Percentiles rank a stretch among this genome's conserved stretches.
phyloP scores from a whole-genome alignment of 495 filamentous ascomycete genomes.

The Xylaria venustula region DNA sequence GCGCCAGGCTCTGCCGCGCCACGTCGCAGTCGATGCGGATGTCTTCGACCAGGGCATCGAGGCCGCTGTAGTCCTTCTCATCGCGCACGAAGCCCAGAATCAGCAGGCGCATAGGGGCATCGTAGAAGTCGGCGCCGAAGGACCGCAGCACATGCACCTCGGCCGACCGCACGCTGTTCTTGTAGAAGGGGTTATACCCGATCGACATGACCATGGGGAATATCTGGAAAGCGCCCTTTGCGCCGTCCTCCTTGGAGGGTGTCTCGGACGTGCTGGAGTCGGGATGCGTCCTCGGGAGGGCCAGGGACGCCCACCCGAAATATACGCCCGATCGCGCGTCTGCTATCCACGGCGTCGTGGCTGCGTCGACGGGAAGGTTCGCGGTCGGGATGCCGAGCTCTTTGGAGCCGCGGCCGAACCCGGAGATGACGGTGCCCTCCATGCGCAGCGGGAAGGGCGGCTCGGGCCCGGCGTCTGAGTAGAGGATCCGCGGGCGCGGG shows the following conservation, averaged over 20 bases:
- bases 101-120: constrained; percentile 67
- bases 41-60: constrained; percentile 82
- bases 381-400: constrained; percentile 97
- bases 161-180: constrained; percentile 75
- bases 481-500: constrained; percentile 61
- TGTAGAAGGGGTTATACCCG: constrained; percentile 95
- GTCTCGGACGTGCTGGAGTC: constrained; percentile 17
- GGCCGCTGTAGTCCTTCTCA: constrained; percentile 81
- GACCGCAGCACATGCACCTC: constrained; percentile 88
- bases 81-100: constrained; percentile 85
- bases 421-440: constrained; percentile 81
- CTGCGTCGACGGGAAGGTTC: constrained; percentile 82
- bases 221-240: constrained; percentile 44
- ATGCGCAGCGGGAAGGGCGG: constrained; percentile 79
- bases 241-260: constrained; percentile 9
- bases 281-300: constrained; percentile 45
- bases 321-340: constrained; percentile 79
- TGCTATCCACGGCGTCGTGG: constrained; percentile 65
- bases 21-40: constrained; percentile 88
- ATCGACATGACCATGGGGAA: constrained; percentile 92
- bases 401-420: constrained; percentile 90
- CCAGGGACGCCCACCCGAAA: constrained; percentile 79
- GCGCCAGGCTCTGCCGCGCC: constrained; percentile 66
- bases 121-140: constrained; percentile 82
- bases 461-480: constrained; percentile 66